Evolutionary conservation across 257 asterid species (phyloP).

Genomic region (Striga asiatica): DNA sequence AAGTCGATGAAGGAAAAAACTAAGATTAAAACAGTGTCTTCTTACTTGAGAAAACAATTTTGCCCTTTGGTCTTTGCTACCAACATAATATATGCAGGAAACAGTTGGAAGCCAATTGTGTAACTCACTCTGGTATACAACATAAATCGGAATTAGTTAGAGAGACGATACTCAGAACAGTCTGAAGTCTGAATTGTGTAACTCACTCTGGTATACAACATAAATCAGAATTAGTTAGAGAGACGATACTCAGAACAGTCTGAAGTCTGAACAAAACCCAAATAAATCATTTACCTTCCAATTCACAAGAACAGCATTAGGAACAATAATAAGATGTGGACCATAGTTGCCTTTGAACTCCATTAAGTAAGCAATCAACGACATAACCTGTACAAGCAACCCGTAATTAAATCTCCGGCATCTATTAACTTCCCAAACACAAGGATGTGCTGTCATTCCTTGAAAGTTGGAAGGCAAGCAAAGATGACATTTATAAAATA

Average conservation of each 20-base stretch:
- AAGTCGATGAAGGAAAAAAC: conserved; percentile 5
- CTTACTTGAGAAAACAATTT: conserved; percentile 92
- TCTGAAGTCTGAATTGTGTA: no score
- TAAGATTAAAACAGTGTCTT: conserved; percentile 15
- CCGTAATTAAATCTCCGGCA: conserved; percentile 9
- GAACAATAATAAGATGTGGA: conserved; percentile 96
- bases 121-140: conserved; percentile 68
- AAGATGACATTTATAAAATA: no score
- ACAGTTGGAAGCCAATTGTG: conserved; percentile 94
- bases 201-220: conserved; percentile 64
- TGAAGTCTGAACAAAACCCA: conserved; percentile 11
- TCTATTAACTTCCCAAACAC: conserved; percentile 4
- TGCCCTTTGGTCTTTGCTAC: conserved; percentile 74
- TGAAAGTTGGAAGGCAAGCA: not conserved
- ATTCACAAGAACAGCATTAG: conserved; percentile 97
- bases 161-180: not conserved
- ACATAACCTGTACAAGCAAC: conserved; percentile 64
- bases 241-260: not conserved
- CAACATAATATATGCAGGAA: conserved; percentile 94
- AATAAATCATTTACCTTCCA: conserved; percentile 67
- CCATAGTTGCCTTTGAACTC: conserved; percentile 99
- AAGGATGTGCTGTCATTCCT: conserved; percentile 3
- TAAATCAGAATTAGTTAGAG: conserved; percentile 17
- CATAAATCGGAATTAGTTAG: conserved; percentile 19
- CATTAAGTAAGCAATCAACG: conserved; percentile 91